Evolutionary conservation across 345 rosid species (phyloP).

Genomic region (Dipteronia sinensis): DNA sequence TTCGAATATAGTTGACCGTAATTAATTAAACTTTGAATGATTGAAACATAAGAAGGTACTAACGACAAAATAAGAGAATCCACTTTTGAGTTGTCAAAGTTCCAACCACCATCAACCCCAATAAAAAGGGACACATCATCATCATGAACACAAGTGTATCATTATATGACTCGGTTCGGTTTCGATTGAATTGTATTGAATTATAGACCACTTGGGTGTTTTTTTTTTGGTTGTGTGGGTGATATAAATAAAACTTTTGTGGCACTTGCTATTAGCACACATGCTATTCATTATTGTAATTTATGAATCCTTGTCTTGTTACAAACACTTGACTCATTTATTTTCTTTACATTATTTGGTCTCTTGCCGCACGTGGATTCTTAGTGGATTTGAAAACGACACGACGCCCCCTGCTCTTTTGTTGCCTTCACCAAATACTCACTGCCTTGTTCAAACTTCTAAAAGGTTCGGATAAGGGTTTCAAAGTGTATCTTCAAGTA

Average conservation of each 20-base stretch:
- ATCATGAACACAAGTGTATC: background rate
- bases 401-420: background rate
- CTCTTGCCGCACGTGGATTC: constrained; percentile 14
- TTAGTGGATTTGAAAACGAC: constrained; percentile 1
- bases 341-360: background rate
- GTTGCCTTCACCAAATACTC: background rate
- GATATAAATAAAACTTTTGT: constrained; percentile 1
- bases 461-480: too few species aligned
- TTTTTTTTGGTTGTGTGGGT: background rate
- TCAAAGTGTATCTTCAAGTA: too few species aligned
- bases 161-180: background rate
- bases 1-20: background rate
- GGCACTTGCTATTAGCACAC: constrained; percentile 10
- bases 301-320: constrained; percentile 15
- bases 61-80: background rate
- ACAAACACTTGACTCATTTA: background rate
- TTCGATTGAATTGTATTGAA: too few species aligned
- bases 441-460: background rate
- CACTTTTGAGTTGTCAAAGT: constrained; percentile 9
- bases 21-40: background rate
- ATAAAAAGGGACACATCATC: background rate
- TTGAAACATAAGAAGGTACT: background rate
- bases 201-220: background rate
- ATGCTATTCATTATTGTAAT: constrained; percentile 2
- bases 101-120: background rate